phyloP scores from a whole-genome alignment of 2,329 filamentous ascomycete genomes.

The Alternaria solani region DNA sequence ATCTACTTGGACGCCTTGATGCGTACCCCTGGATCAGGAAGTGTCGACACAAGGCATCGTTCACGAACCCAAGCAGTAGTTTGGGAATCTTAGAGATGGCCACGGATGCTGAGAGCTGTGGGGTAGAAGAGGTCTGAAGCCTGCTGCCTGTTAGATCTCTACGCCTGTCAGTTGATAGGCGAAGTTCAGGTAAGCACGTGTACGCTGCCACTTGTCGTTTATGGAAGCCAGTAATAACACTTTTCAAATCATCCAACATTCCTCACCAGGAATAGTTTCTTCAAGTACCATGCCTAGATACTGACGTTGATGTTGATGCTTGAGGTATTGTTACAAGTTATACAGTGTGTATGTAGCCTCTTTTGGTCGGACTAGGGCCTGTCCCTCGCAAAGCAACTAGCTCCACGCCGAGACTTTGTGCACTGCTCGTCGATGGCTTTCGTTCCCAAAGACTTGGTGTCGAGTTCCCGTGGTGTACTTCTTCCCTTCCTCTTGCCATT shows the following conservation, averaged over 20 bases:
- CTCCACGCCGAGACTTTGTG: neutral
- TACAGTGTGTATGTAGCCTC: neutral
- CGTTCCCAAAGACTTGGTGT: too few species aligned
- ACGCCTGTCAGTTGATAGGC: neutral
- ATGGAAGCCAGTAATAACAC: neutral
- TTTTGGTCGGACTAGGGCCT: neutral
- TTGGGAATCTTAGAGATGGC: too few species aligned
- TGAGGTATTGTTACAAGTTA: neutral
- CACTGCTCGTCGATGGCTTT: too few species aligned
- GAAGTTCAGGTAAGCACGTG: neutral
- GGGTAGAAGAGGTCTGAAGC: too few species aligned
- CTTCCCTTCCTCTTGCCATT: too few species aligned
- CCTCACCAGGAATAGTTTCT: neutral
- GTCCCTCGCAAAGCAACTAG: neutral
- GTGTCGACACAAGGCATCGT: neutral
- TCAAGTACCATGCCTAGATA: neutral
- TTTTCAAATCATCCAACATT: too few species aligned
- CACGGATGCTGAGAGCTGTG: too few species aligned
- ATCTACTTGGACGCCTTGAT: neutral
- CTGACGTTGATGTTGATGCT: neutral
- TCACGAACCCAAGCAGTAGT: neutral
- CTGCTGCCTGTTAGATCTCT: too few species aligned
- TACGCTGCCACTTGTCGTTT: neutral
- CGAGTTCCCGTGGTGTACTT: neutral
- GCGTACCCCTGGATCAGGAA: fast-evolving